Conservation (phyloP, 768 basidiomycete genomes). For the Asterophora parasitica region DNA sequence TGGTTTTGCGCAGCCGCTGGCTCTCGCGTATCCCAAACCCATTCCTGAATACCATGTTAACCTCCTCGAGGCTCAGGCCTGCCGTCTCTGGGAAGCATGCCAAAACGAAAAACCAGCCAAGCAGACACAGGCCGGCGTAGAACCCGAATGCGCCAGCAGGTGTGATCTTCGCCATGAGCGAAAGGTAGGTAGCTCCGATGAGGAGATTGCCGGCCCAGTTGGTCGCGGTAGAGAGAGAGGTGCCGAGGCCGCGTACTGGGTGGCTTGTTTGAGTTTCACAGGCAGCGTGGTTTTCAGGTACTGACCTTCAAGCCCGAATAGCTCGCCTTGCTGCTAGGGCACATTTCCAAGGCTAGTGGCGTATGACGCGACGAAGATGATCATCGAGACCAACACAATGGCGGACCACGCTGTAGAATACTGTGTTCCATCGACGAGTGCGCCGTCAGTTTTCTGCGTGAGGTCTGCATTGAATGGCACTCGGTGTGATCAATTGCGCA, state of each 20-base stretch:
- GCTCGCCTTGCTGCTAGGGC: constrained; percentile 85
- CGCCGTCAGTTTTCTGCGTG: constrained; percentile 42
- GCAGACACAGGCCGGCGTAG: constrained; percentile 67
- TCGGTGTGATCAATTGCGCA: neutral
- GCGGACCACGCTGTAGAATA: constrained; percentile 49
- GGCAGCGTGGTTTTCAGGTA: constrained; percentile 46
- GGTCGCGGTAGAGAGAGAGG: constrained; percentile 67
- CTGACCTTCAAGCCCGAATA: constrained; percentile 70
- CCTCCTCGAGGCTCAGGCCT: constrained; percentile 66
- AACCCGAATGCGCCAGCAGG: constrained; percentile 74
- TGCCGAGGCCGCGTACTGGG: constrained; percentile 71
- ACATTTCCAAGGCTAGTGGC: constrained; percentile 77
- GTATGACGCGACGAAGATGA: constrained; percentile 78
- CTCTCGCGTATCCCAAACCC: constrained; percentile 66
- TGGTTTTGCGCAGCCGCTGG: constrained; percentile 40
- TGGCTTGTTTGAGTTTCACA: neutral
- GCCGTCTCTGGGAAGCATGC: constrained; percentile 79
- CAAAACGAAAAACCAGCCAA: constrained; percentile 65
- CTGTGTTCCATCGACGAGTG: constrained; percentile 52
- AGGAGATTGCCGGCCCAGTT: constrained; percentile 79
- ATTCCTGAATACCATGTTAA: constrained; percentile 53
- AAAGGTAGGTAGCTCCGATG: constrained; percentile 76
- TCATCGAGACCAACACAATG: constrained; percentile 74
- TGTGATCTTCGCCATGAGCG: constrained; percentile 69
- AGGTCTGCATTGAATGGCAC: constrained; percentile 9